Conservation (phyloP, 2,329 filamentous ascomycete genomes). For the Aspergillus persii region DNA sequence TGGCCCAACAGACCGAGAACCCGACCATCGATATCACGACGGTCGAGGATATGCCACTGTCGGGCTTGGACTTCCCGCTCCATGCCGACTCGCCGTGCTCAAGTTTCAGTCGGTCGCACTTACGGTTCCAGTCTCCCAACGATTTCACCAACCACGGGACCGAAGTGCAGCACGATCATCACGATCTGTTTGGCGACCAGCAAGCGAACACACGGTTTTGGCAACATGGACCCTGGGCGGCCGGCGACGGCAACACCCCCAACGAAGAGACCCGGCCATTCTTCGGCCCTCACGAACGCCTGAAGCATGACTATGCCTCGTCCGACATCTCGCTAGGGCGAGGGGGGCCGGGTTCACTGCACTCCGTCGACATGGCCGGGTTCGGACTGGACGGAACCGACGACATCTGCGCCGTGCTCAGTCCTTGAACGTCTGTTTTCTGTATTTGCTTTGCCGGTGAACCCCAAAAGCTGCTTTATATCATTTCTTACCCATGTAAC, state of each 20-base stretch:
- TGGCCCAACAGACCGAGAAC: conserved; percentile 41
- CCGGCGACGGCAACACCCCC: conserved; percentile 42
- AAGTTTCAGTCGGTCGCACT: conserved; percentile 42
- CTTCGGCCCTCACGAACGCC: conserved; percentile 43
- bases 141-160: conserved; percentile 39
- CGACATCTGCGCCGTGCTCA: conserved; percentile 36
- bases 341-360: conserved; percentile 40
- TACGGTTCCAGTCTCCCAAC: conserved; percentile 43
- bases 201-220: conserved; percentile 46
- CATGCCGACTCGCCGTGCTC: conserved; percentile 44
- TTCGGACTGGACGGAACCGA: conserved; percentile 42
- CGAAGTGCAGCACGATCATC: conserved; percentile 39
- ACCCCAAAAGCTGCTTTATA: conserved; percentile 29
- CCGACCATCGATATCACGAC: conserved; percentile 44
- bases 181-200: conserved; percentile 45
- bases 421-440: conserved; percentile 30
- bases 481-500: conserved; percentile 30
- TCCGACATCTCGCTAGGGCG: conserved; percentile 44
- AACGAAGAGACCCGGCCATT: conserved; percentile 44
- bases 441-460: conserved; percentile 24
- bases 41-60: conserved; percentile 37
- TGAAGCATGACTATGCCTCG: conserved; percentile 45
- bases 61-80: conserved; percentile 37
- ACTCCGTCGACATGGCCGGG: conserved; percentile 46
- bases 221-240: conserved; percentile 44